phyloP scores from a whole-genome alignment of 129 eudicot species.

The Artemisia argyi region DNA sequence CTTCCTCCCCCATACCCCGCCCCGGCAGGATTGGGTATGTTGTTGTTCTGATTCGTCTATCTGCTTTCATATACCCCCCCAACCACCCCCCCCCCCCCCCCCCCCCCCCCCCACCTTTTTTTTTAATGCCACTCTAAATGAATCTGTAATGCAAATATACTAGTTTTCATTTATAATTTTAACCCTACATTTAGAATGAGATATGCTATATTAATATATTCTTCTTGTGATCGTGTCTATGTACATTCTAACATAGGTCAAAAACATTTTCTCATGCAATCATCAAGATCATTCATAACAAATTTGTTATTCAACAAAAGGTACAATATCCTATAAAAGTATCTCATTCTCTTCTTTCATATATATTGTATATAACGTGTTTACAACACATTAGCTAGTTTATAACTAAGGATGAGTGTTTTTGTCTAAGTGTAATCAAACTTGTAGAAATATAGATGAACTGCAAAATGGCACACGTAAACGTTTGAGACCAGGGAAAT shows the following conservation, averaged over 20 bases:
- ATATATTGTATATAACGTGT: neutral
- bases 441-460: conserved; percentile 46
- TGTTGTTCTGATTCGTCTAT: neutral
- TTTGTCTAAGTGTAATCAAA: neutral
- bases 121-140: neutral
- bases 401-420: neutral
- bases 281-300: conserved; percentile 50
- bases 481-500: conserved; percentile 68
- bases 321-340: conserved; percentile 26
- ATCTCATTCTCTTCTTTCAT: neutral
- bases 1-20: too few relatives aligned
- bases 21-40: neutral
- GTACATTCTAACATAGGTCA: conserved; percentile 39
- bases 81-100: too few relatives aligned
- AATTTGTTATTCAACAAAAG: conserved; percentile 66
- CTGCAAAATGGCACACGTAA: conserved; percentile 38
- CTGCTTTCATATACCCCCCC: too few relatives aligned
- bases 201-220: conserved; percentile 6
- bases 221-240: neutral
- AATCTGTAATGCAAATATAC: neutral
- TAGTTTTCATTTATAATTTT: neutral
- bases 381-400: neutral
- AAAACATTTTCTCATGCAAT: conserved; percentile 45
- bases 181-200: neutral
- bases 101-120: too few relatives aligned